These are phyloP conservation scores for Alternaria arbusti DNA, from an alignment of 2,329 filamentous ascomycete species.

Conservation along the genomic window DNA sequence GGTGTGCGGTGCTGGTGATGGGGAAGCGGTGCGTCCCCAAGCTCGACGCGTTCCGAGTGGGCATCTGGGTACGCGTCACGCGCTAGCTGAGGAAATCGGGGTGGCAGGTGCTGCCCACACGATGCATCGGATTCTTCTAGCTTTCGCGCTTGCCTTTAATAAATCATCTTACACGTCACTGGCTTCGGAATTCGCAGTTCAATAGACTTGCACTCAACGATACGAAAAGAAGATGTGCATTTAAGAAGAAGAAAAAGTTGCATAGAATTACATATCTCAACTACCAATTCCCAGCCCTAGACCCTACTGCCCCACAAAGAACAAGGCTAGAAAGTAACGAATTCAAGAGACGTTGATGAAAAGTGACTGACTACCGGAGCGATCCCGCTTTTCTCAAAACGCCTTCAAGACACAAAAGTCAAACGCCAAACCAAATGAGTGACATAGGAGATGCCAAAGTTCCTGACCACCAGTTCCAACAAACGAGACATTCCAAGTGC, in stretches of 20 bases:
- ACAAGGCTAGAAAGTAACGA: background rate
- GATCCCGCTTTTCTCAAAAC: conserved; percentile 11
- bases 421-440: background rate
- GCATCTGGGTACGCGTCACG: background rate
- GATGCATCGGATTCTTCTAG: background rate
- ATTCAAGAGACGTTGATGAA: background rate
- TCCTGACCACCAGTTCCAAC: background rate
- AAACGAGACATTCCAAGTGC: background rate
- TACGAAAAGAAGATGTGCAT: background rate
- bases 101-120: background rate
- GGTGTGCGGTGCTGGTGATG: background rate
- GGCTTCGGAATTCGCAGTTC: too few relatives aligned
- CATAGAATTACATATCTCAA: background rate
- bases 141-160: background rate
- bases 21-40: background rate
- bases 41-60: background rate
- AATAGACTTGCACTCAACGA: too few relatives aligned
- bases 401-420: background rate
- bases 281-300: background rate
- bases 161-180: too few relatives aligned
- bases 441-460: background rate
- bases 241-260: background rate
- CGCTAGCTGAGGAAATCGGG: background rate
- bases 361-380: conserved; percentile 7
- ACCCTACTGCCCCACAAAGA: background rate